A percentile compares a stretch with the other conserved stretches of the same genome.
Evolutionary conservation across 176 grass and related monocot species (phyloP).

Genomic region (Saccharum spontaneum): DNA sequence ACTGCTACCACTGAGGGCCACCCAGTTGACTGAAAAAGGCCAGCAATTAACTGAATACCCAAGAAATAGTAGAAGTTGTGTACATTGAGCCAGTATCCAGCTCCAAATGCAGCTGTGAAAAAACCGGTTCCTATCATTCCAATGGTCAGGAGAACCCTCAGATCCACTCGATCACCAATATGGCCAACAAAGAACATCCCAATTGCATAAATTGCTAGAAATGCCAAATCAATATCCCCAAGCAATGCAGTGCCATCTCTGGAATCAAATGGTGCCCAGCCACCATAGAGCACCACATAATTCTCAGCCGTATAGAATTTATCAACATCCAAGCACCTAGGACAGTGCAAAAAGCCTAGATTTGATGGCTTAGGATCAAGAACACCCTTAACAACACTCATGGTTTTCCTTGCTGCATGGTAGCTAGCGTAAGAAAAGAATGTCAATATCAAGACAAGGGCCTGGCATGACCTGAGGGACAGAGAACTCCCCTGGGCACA

Average conservation of each 20-base stretch:
- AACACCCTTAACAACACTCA: conserved; percentile 58
- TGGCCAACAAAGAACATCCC: conserved; percentile 66
- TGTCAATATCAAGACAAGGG: conserved; percentile 46
- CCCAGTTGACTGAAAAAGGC: conserved; percentile 53
- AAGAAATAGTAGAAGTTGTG: conserved; percentile 62
- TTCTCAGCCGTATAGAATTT: background rate
- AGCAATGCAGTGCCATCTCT: conserved; percentile 51
- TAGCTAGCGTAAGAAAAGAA: conserved; percentile 59
- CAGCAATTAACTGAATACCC: conserved; percentile 49
- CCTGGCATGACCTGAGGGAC: conserved; percentile 47
- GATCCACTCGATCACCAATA: conserved; percentile 52
- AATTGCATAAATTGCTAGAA: conserved; percentile 49
- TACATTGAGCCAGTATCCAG: conserved; percentile 53
- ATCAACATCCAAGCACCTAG: conserved; percentile 28
- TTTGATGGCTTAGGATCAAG: conserved; percentile 51
- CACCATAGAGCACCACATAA: conserved; percentile 6
- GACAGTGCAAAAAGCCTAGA: conserved; percentile 22
- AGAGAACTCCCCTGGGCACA: conserved; percentile 25
- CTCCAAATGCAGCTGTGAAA: conserved; percentile 54
- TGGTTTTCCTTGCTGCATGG: conserved; percentile 58
- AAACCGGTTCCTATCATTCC: conserved; percentile 60
- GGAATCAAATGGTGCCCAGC: conserved; percentile 60
- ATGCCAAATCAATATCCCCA: conserved; percentile 59
- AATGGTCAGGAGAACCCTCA: conserved; percentile 47
- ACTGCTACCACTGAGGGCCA: conserved; percentile 63